phyloP scores from a whole-genome alignment of 306 rosid genomes.

The Mucuna pruriens region DNA sequence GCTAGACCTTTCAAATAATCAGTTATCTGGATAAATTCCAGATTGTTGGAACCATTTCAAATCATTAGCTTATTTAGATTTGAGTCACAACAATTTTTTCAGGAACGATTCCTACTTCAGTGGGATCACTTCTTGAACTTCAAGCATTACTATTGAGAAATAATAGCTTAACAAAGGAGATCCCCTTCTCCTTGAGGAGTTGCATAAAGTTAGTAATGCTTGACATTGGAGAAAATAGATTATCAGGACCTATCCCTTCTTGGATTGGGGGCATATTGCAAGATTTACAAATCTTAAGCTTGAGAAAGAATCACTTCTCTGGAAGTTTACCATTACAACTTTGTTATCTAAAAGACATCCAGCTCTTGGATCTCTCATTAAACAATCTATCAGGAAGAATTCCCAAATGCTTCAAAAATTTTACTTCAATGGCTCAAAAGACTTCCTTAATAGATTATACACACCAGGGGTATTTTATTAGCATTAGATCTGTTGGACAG shows the following conservation, averaged over 20 bases:
- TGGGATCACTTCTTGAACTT: conserved; percentile 28
- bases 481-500: too few relatives aligned
- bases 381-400: neutral
- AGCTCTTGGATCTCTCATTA: neutral
- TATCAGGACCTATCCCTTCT: neutral
- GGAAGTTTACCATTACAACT: conserved; percentile 9
- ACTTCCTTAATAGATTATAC: neutral
- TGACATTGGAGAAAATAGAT: conserved; percentile 20
- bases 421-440: neutral
- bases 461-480: rapidly evolving
- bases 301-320: neutral
- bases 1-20: neutral
- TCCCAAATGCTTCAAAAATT: neutral
- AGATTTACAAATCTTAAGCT: neutral
- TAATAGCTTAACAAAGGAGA: neutral
- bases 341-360: neutral
- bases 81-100: conserved; percentile 5
- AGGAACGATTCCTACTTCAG: neutral
- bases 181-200: neutral
- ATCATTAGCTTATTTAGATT: neutral
- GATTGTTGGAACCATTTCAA: neutral
- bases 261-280: neutral
- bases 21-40: neutral
- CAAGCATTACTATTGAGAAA: neutral
- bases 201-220: conserved; percentile 2